phyloP scores from a whole-genome alignment of 495 filamentous ascomycete genomes.

The Hamigera avellanea region DNA sequence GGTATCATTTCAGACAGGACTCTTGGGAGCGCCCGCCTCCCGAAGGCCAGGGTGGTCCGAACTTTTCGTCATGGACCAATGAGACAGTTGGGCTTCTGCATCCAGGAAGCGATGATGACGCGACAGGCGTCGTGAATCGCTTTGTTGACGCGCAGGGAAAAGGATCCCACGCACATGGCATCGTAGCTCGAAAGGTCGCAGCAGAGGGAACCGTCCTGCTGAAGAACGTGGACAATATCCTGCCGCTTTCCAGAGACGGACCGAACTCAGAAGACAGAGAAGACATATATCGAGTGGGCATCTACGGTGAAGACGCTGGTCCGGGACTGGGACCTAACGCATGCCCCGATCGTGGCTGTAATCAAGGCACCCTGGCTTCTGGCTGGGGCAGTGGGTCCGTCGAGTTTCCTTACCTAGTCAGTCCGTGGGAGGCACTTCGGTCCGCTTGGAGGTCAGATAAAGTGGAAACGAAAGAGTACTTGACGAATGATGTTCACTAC shows the following conservation, averaged over 20 bases:
- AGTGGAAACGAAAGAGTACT: slow-evolving; percentile 47
- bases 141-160: slow-evolving; percentile 58
- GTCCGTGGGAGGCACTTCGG: slow-evolving; percentile 56
- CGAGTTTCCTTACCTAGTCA: slow-evolving; percentile 72
- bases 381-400: slow-evolving; percentile 91
- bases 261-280: slow-evolving; percentile 15
- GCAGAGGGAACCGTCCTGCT: slow-evolving; percentile 78
- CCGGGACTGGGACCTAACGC: slow-evolving; percentile 57
- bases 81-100: slow-evolving; percentile 54
- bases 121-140: slow-evolving; percentile 56
- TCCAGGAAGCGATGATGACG: slow-evolving; percentile 46
- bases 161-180: slow-evolving; percentile 52
- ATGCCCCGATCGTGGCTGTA: slow-evolving; percentile 68
- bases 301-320: slow-evolving; percentile 81
- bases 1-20: slow-evolving; percentile 87
- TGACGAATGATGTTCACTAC: slow-evolving; percentile 42
- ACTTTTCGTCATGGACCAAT: slow-evolving; percentile 85
- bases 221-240: slow-evolving; percentile 55
- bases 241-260: slow-evolving; percentile 51
- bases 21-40: slow-evolving; percentile 41
- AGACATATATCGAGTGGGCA: slow-evolving; percentile 46
- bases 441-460: slow-evolving; percentile 45
- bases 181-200: slow-evolving; percentile 60
- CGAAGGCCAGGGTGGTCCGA: slow-evolving; percentile 60
- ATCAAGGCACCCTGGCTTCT: slow-evolving; percentile 69